Evolutionary conservation across 1,284 basidiomycete species (phyloP), one percentile per base, ranked within the genome.

Genomic region (Malassezia vespertilionis): DNA sequence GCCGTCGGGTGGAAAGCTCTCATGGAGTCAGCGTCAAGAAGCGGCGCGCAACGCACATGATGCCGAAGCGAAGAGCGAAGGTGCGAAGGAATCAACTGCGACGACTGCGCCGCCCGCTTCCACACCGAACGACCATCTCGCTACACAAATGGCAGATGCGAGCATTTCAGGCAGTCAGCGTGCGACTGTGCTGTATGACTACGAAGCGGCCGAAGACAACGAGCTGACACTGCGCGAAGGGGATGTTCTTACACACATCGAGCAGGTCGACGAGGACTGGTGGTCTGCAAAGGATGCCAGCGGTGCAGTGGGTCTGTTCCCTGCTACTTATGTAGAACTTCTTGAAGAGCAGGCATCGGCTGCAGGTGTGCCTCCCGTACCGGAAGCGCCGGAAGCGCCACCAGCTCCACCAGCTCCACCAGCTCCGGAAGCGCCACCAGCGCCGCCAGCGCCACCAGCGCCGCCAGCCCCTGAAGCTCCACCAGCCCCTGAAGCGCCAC

Each of bases 21-120:
- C 67, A 5, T 70, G 67, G 67, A 65, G 60, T 34, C 67, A 70
- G 42, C 49, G 67, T 6, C 67, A 70, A 41, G 67, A 63, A 31
- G 54, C 55, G 17, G 65, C 62, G 1, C 49, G 49, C 17, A 63
- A 64, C 45, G 64, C 65, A 33, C 40, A 44, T 15, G 61, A 69
- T 33, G 62, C 55, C 39, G 63, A 65, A 20, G 32, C 24, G 38
- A 31, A 22, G 14, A 22, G 12, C 8, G 33, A 6, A 9, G 27
- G 46, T 2, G 52, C 48, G 7, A n/a, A n/a, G n/a, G n/a, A n/a
- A n/a, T n/a, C n/a, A n/a, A n/a, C n/a, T n/a, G 44, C 11, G 9
- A 33, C 21, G n/a, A 22, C 46, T 9, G 30, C 46, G 15, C 26
- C 44, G 2, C 27, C 49, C 2, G 24, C 53, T 10, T 23, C 45